A percentile compares a stretch with the other conserved stretches of the same genome.
Evolutionary conservation across 768 basidiomycete genomes (phyloP).

Genomic region (Mycena kentingensis): DNA sequence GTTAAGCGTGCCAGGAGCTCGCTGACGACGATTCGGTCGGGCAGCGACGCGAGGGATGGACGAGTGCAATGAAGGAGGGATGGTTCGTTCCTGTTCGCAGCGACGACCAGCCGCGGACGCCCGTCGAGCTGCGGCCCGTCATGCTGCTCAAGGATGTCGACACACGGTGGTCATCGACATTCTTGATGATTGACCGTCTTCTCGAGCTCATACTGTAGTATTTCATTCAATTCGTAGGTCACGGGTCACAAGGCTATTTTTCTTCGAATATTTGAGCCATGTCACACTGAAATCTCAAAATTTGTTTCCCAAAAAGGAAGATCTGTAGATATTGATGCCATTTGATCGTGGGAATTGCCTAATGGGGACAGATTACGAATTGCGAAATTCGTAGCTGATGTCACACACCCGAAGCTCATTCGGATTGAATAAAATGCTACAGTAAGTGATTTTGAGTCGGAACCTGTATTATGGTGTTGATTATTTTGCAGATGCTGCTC

Average conservation of each 20-base stretch:
- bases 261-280: not conserved
- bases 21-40: constrained; percentile 18
- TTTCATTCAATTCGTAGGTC: too few species aligned
- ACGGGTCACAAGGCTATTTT: too few species aligned
- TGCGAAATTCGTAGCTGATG: too few species aligned
- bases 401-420: too few species aligned
- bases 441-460: too few species aligned
- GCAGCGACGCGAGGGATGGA: constrained; percentile 13
- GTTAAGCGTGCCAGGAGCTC: not conserved
- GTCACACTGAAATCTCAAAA: too few species aligned
- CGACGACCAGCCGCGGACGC: not conserved
- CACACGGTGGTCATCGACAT: constrained; percentile 29
- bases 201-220: constrained; percentile 8
- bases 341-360: too few species aligned
- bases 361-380: too few species aligned
- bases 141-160: constrained; percentile 22
- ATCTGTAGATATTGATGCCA: too few species aligned
- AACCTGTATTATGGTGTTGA: too few species aligned
- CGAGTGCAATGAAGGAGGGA: not conserved
- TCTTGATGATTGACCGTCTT: constrained; percentile 21
- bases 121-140: not conserved
- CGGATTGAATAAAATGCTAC: too few species aligned
- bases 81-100: not conserved
- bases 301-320: too few species aligned
- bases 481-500: not conserved